phyloP scores from a whole-genome alignment of 345 rosid genomes.

The Eucalyptus dawsonii region DNA sequence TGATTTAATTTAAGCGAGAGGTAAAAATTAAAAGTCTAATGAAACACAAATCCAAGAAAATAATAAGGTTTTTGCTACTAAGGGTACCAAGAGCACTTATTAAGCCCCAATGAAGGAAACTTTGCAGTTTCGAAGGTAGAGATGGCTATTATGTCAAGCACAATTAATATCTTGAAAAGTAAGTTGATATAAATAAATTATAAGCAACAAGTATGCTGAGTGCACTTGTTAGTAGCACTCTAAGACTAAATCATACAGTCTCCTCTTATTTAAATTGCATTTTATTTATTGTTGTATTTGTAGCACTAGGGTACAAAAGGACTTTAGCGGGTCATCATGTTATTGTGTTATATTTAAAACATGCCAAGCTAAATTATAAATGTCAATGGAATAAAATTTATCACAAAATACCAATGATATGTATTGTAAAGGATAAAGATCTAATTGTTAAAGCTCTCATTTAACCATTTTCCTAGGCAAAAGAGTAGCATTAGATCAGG shows the following conservation, averaged over 20 bases:
- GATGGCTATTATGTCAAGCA: neutral
- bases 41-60: neutral
- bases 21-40: neutral
- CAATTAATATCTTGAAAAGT: neutral
- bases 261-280: neutral
- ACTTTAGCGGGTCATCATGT: accelerated
- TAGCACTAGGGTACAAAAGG: neutral
- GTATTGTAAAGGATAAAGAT: neutral
- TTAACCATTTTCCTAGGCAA: neutral
- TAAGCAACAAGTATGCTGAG: neutral
- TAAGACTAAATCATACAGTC: neutral
- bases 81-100: neutral
- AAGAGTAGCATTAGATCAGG: neutral
- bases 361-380: neutral
- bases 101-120: neutral
- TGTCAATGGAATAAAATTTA: neutral
- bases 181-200: neutral
- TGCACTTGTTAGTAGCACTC: neutral
- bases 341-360: neutral
- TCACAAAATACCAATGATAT: neutral
- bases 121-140: neutral
- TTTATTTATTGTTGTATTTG: neutral
- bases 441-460: neutral
- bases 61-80: neutral
- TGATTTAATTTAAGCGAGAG: neutral